These are phyloP conservation scores for Pedinophyceae sp. DNA, from an alignment of 139 green algal genomes.

Conservation along the genomic window DNA sequence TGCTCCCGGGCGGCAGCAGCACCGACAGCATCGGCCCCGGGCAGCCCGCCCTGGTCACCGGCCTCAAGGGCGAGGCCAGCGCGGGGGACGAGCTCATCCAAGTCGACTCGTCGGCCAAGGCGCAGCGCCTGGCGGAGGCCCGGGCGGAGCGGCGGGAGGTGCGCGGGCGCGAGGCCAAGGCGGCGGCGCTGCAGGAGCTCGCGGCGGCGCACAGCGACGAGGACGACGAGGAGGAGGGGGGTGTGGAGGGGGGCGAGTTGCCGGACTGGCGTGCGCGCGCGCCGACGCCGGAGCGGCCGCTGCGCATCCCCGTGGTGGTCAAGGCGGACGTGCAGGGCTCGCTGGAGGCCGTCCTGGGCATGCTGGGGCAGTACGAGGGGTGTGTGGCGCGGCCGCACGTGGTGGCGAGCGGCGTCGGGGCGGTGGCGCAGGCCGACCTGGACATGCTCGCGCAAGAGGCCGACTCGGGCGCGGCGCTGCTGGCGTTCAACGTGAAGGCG, in stretches of 20 bases:
- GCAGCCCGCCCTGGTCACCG: slow-evolving; percentile 74
- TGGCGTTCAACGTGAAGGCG: no score
- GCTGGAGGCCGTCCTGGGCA: slow-evolving; percentile 75
- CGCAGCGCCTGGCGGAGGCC: slow-evolving; percentile 28
- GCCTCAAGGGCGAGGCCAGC: slow-evolving; percentile 58
- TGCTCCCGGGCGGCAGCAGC: slow-evolving; percentile 28
- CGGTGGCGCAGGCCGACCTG: no score
- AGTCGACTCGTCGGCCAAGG: slow-evolving; percentile 33
- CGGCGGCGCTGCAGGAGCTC: slow-evolving; percentile 64
- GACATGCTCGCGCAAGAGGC: no score
- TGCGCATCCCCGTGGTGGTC: slow-evolving; percentile 80
- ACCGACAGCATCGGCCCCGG: slow-evolving; percentile 51
- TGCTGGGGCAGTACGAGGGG: slow-evolving; percentile 42
- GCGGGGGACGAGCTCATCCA: slow-evolving; percentile 76
- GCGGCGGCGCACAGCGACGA: slow-evolving; percentile 57
- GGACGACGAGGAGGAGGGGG: no score
- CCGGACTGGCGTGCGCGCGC: no score
- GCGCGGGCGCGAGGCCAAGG: slow-evolving; percentile 24
- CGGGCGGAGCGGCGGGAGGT: slow-evolving; percentile 20
- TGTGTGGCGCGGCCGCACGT: no score
- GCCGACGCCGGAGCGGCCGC: slow-evolving; percentile 29
- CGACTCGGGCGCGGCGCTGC: no score
- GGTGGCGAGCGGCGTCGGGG: no score
- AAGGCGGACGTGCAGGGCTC: slow-evolving; percentile 79
- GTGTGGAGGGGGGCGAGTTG: no score